Evolutionary conservation across 352 stramenopile species (phyloP).

Genomic region (Elongisporangium prolatum): DNA sequence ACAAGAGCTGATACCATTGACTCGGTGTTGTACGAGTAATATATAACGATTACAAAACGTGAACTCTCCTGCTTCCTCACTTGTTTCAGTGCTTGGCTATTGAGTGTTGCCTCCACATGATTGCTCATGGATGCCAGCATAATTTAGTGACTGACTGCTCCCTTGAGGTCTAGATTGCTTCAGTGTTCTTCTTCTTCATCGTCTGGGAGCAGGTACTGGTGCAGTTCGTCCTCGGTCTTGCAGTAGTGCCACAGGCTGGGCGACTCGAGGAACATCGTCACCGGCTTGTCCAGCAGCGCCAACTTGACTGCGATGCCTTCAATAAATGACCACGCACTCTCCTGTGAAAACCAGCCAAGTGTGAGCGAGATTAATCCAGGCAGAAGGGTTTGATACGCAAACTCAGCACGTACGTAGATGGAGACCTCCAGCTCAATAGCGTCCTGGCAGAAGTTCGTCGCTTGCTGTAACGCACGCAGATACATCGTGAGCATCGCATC

Average conservation of each 20-base stretch:
- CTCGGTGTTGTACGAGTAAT: not conserved
- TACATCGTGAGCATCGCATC: not conserved
- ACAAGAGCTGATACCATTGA: no score
- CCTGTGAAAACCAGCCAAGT: slow-evolving; percentile 21
- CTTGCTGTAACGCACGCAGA: slow-evolving; percentile 31
- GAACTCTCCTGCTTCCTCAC: not conserved
- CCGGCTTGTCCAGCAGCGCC: slow-evolving; percentile 49
- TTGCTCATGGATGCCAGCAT: not conserved
- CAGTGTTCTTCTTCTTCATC: slow-evolving; percentile 34
- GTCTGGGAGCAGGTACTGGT: slow-evolving; percentile 73
- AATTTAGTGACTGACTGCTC: not conserved
- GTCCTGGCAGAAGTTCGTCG: slow-evolving; percentile 74
- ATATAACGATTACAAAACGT: not conserved
- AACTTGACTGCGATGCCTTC: slow-evolving; percentile 75
- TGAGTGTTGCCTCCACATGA: not conserved
- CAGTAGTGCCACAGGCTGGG: slow-evolving; percentile 83
- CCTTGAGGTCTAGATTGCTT: not conserved
- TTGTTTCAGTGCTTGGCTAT: not conserved
- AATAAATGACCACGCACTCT: slow-evolving; percentile 79
- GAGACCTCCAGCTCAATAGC: slow-evolving; percentile 75
- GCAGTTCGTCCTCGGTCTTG: slow-evolving; percentile 72
- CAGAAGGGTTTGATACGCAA: slow-evolving; percentile 8
- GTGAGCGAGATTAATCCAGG: not conserved
- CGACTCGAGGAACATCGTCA: slow-evolving; percentile 61
- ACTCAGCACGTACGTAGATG: slow-evolving; percentile 40